phyloP scores from a whole-genome alignment of 208 protist species.

The Perkinsela sp. region DNA sequence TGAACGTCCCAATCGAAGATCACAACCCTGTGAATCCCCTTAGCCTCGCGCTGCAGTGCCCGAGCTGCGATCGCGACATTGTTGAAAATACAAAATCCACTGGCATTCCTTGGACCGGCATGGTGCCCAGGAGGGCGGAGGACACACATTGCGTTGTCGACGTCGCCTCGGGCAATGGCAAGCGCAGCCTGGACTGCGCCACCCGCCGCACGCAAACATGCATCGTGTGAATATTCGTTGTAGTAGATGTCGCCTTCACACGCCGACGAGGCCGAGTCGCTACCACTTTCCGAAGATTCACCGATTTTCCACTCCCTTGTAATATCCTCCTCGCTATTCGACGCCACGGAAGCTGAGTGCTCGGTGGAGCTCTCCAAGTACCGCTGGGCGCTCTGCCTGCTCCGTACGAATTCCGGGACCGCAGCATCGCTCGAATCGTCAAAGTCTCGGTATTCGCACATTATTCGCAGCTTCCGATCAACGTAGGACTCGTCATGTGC shows the following conservation, averaged over 20 bases:
- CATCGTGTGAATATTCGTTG: conserved; percentile 17
- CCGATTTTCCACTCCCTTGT: not conserved
- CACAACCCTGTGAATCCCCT: conserved; percentile 13
- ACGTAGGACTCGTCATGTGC: not conserved
- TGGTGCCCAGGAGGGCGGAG: conserved; percentile 64
- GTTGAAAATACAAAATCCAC: conserved; percentile 68
- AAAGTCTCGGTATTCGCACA: too few species aligned
- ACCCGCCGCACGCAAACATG: conserved; percentile 24
- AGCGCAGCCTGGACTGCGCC: conserved; percentile 25
- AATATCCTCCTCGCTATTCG: not conserved
- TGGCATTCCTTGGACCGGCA: conserved; percentile 11
- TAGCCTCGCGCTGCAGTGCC: conserved; percentile 21
- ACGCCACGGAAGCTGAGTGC: not conserved
- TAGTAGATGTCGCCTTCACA: conserved; percentile 13
- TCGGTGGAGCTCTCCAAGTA: not conserved
- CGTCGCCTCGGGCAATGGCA: conserved; percentile 16
- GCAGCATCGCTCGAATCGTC: too few species aligned
- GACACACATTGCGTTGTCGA: conserved; percentile 45
- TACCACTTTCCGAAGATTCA: not conserved
- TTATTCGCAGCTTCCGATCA: not conserved
- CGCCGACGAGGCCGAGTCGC: not conserved
- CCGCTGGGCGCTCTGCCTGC: not conserved
- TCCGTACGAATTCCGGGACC: not conserved
- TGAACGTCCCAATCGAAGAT: conserved; percentile 83
- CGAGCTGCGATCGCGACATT: conserved; percentile 60